Base-by-base conservation (phyloP, 164 flowering plant species). In the Dillenia turbinata region DNA sequence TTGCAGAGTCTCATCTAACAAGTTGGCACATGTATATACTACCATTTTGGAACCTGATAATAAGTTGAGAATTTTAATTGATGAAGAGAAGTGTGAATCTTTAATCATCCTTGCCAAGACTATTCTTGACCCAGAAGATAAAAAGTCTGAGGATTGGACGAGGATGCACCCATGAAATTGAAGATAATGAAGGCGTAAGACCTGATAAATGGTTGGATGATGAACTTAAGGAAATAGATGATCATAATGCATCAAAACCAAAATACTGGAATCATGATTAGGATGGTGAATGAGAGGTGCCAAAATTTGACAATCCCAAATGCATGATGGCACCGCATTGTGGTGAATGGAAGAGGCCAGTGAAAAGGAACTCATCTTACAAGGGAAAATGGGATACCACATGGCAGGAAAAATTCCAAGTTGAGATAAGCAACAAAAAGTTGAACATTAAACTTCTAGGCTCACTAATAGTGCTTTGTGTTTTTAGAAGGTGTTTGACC, bases 191-290 rank as follows among this genome's bases (percentile, higher is more conserved):
- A 26, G 97, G 93, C 68, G 93, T 43, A 69, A 94, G 91, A 71
- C 99, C 99, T 15, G 97, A 94, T 65, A 96, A 97, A 49, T 94
- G 99, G 99, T 69, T 94, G 69, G 97, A 94, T 80, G 96, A 94
- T 74, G 99, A 94, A 72, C 96, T 96, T 52, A 96, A 89, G 79
- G 99, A 94, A 63, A 61, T 91, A 19, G 98, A 94, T 71, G 97
- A 94, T 66, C 98, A 96, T 9, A 93, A 87, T 15, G 93, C 96
- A n/a, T 44, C 88, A 24, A 94, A 91, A 63, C 99, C 99, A 0
- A 96, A 94, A 70, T 97, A 94, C 73, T 94, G 99, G 97, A 96
- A 94, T 79, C 97, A 94, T 68, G 97, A 94, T 15, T 97, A 89
- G 78, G 99, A 94, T 78, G 99, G 99, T 80, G 97, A 86, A 69